These are phyloP conservation scores for Coniochaeta sp. DNA, from an alignment of 2,329 filamentous ascomycete genomes.

Conservation along the genomic window DNA sequence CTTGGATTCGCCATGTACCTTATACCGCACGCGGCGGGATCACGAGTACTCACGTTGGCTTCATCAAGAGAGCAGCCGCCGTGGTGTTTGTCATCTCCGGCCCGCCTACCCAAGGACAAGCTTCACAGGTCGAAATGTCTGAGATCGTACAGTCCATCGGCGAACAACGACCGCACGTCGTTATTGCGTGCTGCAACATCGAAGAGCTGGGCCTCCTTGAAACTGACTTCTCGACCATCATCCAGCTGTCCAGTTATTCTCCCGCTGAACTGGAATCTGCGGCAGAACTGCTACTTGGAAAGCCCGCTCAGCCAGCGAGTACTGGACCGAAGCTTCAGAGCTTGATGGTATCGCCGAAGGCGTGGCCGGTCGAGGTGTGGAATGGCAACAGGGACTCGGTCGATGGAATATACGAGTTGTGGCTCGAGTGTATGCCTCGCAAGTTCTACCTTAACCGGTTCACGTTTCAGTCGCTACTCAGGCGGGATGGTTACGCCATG, in stretches of 20 bases:
- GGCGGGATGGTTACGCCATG: conserved; percentile 47
- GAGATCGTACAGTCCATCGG: conserved; percentile 34
- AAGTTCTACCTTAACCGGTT: conserved; percentile 36
- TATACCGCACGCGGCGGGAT: conserved; percentile 59
- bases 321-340: conserved; percentile 18
- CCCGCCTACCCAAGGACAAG: conserved; percentile 35
- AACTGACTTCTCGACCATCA: conserved; percentile 40
- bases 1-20: conserved; percentile 61
- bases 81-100: conserved; percentile 55
- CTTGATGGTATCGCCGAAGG: conserved; percentile 20
- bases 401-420: conserved; percentile 33
- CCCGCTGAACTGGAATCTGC: conserved; percentile 38
- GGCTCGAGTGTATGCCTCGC: conserved; percentile 35
- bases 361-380: conserved; percentile 35
- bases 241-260: conserved; percentile 42
- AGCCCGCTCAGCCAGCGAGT: conserved; percentile 11
- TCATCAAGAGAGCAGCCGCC: conserved; percentile 51
- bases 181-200: conserved; percentile 43
- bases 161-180: conserved; percentile 40
- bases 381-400: conserved; percentile 29
- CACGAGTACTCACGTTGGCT: conserved; percentile 54
- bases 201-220: conserved; percentile 29
- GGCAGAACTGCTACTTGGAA: conserved; percentile 43
- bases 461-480: conserved; percentile 37
- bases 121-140: conserved; percentile 44